A percentile compares a stretch with the other conserved stretches of the same genome.
phyloP scores from a whole-genome alignment of 2,329 filamentous ascomycete genomes.

The Akanthomyces dipterigenus region DNA sequence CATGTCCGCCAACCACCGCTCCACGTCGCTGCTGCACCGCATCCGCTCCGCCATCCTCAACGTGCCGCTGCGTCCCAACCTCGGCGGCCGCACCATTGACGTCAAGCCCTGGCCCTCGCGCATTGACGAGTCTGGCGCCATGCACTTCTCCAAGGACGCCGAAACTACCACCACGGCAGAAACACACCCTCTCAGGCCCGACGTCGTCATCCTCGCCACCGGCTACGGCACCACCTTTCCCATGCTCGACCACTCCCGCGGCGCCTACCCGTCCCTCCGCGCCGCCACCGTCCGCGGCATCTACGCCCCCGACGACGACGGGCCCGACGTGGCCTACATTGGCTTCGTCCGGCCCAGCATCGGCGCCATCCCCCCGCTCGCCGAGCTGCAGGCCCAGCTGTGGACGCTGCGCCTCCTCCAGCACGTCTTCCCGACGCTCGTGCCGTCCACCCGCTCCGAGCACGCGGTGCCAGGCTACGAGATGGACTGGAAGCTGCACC shows the following conservation, averaged over 20 bases:
- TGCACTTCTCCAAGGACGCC: slow-evolving; percentile 24
- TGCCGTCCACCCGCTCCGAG: slow-evolving; percentile 11
- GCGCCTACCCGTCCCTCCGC: slow-evolving; percentile 34
- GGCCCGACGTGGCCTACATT: slow-evolving; percentile 37
- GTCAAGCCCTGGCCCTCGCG: slow-evolving; percentile 36
- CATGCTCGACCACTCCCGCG: slow-evolving; percentile 27
- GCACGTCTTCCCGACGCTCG: slow-evolving; percentile 18
- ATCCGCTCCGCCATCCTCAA: slow-evolving; percentile 33
- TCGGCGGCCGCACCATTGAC: slow-evolving; percentile 34
- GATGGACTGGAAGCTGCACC: slow-evolving; percentile 33
- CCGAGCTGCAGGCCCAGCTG: slow-evolving; percentile 42
- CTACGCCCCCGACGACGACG: slow-evolving; percentile 35
- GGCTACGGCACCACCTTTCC: slow-evolving; percentile 37
- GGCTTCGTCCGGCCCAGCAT: slow-evolving; percentile 41
- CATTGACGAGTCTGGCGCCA: slow-evolving; percentile 29
- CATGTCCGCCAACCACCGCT: slow-evolving; percentile 30
- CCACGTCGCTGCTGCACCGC: slow-evolving; percentile 25
- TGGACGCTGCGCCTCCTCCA: slow-evolving; percentile 37
- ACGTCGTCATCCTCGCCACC: slow-evolving; percentile 40
- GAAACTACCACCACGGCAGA: slow-evolving; percentile 1
- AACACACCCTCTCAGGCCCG: slow-evolving; percentile 20
- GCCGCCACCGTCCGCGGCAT: slow-evolving; percentile 47
- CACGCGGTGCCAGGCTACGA: slow-evolving; percentile 28
- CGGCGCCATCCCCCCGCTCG: slow-evolving; percentile 41
- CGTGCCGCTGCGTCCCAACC: slow-evolving; percentile 31